A percentile compares a stretch with the other conserved stretches of the same genome.
These are phyloP conservation scores for Pelargonium myrrhifolium DNA, from an alignment of 441 rosid species.

Conservation along the genomic window DNA sequence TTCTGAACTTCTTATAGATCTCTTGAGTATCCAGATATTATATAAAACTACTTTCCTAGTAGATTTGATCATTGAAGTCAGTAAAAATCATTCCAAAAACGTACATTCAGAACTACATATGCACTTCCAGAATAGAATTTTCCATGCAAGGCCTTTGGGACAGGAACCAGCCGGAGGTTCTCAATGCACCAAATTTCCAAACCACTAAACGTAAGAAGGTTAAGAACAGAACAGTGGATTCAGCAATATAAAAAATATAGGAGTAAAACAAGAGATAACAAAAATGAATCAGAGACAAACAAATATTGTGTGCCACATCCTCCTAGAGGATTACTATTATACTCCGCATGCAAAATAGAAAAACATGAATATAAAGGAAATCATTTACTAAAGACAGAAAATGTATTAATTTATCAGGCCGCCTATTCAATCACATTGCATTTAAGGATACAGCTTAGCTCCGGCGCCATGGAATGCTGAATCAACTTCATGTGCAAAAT, in stretches of 20 bases:
- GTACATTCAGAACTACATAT: conserved; percentile 57
- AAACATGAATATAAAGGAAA: not conserved
- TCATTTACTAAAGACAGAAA: not conserved
- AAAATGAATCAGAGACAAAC: not conserved
- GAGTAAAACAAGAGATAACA: not conserved
- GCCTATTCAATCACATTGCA: not conserved
- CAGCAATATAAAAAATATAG: not conserved
- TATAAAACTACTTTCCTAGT: not conserved
- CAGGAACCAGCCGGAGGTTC: conserved; percentile 38
- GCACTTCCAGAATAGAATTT: conserved; percentile 69
- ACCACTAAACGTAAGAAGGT: conserved; percentile 37
- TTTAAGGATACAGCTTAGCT: conserved; percentile 44
- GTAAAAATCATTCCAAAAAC: conserved; percentile 13
- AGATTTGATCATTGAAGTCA: not conserved
- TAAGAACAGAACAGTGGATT: conserved; percentile 16
- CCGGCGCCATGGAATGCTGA: conserved; percentile 56
- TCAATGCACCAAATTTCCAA: conserved; percentile 76
- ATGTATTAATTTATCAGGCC: not conserved
- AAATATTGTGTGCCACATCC: not conserved
- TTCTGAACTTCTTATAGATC: not conserved
- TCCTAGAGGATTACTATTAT: not conserved
- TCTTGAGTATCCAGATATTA: no score
- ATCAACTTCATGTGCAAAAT: conserved; percentile 36
- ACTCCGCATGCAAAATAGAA: not conserved
- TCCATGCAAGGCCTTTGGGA: conserved; percentile 55